A percentile compares a stretch with the other conserved stretches of the same genome.
phyloP scores from a whole-genome alignment of 2,329 filamentous ascomycete genomes.

The Alternaria arborescens region DNA sequence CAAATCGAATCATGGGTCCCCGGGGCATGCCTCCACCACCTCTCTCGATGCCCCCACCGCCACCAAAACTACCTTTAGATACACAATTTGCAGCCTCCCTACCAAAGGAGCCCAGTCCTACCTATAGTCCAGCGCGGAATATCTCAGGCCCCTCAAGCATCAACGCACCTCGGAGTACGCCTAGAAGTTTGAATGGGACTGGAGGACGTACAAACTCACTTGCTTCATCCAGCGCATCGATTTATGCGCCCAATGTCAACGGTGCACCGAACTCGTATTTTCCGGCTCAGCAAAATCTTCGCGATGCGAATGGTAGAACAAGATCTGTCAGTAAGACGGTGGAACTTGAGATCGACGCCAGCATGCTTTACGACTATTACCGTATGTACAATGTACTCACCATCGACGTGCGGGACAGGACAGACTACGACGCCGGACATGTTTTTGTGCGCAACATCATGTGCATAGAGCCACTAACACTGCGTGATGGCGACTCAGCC shows the following conservation, averaged over 20 bases:
- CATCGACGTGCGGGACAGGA: constrained; percentile 83
- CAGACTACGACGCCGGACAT: constrained; percentile 86
- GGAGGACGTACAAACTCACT: constrained; percentile 65
- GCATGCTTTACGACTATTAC: constrained; percentile 76
- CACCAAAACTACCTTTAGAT: constrained; percentile 60
- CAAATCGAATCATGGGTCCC: constrained; percentile 56
- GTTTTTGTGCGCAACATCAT: constrained; percentile 85
- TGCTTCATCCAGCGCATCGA: constrained; percentile 49
- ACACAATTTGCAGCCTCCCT: constrained; percentile 64
- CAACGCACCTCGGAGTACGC: constrained; percentile 70
- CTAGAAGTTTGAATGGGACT: constrained; percentile 68
- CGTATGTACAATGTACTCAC: constrained; percentile 74
- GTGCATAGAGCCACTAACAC: constrained; percentile 84
- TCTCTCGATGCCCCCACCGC: constrained; percentile 39
- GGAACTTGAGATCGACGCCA: constrained; percentile 70
- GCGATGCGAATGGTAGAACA: constrained; percentile 35
- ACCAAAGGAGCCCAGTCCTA: constrained; percentile 76
- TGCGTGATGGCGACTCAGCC: constrained; percentile 72
- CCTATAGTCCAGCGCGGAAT: constrained; percentile 80
- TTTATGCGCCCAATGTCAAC: constrained; percentile 49
- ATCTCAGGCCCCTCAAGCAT: constrained; percentile 72
- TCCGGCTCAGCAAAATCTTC: constrained; percentile 35
- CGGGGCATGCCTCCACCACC: constrained; percentile 61
- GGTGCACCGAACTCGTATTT: constrained; percentile 55
- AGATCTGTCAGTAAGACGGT: constrained; percentile 61